Conservation (phyloP, 148 eudicot species). For the Cornus kousa region DNA sequence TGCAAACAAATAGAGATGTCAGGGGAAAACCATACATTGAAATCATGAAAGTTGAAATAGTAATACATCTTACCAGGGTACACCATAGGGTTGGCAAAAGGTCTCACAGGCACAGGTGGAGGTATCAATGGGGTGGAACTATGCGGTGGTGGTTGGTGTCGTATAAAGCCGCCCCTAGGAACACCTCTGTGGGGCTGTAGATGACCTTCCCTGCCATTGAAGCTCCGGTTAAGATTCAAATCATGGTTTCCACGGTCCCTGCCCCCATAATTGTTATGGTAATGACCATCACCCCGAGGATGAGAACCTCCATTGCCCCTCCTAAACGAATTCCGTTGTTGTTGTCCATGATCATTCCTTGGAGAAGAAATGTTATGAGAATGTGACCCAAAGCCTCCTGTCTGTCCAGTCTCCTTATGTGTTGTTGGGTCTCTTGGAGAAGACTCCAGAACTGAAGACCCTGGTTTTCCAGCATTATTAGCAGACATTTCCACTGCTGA, state of each 20-base stretch:
- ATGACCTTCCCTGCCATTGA: constrained; percentile 57
- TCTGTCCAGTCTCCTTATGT: constrained; percentile 49
- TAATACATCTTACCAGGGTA: constrained; percentile 51
- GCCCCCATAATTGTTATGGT: constrained; percentile 54
- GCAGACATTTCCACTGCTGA: constrained; percentile 35
- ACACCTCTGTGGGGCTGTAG: constrained; percentile 45
- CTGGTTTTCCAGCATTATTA: constrained; percentile 35
- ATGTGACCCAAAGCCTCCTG: constrained; percentile 41
- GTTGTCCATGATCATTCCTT: constrained; percentile 59
- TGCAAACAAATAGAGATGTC: constrained; percentile 30
- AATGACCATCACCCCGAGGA: constrained; percentile 68
- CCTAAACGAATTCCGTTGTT: constrained; percentile 52
- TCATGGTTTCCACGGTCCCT: constrained; percentile 72
- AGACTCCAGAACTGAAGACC: constrained; percentile 40
- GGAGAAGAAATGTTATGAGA: constrained; percentile 18
- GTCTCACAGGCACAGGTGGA: constrained; percentile 41
- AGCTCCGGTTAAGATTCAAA: constrained; percentile 58
- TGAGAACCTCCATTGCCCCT: constrained; percentile 57
- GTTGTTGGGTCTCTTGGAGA: constrained; percentile 39
- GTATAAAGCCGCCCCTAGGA: constrained; percentile 42
- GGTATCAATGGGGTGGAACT: constrained; percentile 39
- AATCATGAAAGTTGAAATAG: neutral
- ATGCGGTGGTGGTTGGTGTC: constrained; percentile 49
- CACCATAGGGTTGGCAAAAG: constrained; percentile 33
- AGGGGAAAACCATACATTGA: constrained; percentile 1